Evolutionary conservation across 2,329 filamentous ascomycete species (phyloP).

Genomic region (Seiridium cupressi): DNA sequence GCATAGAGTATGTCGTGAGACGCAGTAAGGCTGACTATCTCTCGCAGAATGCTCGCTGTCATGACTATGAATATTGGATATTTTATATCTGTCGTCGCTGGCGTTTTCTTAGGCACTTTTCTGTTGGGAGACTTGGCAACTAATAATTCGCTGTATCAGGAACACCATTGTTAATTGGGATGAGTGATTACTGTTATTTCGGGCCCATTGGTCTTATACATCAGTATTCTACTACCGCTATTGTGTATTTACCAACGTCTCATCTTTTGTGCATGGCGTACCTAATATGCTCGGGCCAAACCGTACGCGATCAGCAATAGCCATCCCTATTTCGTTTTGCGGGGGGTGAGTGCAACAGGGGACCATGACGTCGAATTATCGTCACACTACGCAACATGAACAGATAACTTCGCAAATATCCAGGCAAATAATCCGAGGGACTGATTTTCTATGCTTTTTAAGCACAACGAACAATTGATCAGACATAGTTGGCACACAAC

Average conservation of each 20-base stretch:
- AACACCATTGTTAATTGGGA: conserved; percentile 6
- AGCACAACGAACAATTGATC: neutral
- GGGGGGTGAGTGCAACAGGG: neutral
- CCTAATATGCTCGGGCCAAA: too few relatives aligned
- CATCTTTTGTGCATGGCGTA: neutral
- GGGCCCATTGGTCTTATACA: too few relatives aligned
- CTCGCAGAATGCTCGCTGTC: conserved; percentile 60
- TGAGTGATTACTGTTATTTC: too few relatives aligned
- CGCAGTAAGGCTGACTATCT: conserved; percentile 33
- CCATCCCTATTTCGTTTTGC: too few relatives aligned
- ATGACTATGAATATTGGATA: conserved; percentile 89
- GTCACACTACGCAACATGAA: neutral
- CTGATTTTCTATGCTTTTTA: neutral
- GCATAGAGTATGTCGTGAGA: neutral
- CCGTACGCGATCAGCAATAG: too few relatives aligned
- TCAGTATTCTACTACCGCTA: neutral
- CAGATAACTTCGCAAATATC: too few relatives aligned
- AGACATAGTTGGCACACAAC: neutral
- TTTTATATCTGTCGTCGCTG: conserved; percentile 75
- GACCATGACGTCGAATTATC: neutral
- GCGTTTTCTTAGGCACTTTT: conserved; percentile 26
- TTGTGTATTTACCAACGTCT: too few relatives aligned
- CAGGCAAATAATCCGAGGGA: too few relatives aligned
- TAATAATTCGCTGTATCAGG: conserved; percentile 6
- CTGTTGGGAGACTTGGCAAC: conserved; percentile 53